Percentiles rank a stretch among this genome's conserved stretches.
Conservation (phyloP, 345 rosid species). For the Camelina laxa region DNA sequence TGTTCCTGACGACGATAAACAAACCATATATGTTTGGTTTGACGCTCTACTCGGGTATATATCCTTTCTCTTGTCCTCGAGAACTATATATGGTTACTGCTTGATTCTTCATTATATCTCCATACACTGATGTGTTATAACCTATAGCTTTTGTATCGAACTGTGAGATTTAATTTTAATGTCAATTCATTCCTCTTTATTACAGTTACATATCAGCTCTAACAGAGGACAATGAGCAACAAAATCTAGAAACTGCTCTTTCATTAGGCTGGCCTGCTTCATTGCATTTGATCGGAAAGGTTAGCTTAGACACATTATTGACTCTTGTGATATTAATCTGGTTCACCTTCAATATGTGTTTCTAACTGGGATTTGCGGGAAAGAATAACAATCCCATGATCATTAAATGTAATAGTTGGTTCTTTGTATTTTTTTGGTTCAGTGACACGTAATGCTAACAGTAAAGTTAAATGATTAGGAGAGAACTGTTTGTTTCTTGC, state of each 20-base stretch:
- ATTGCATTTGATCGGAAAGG: slow-evolving; percentile 95
- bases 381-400: not conserved
- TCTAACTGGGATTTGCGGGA: not conserved
- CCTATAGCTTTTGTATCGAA: not conserved
- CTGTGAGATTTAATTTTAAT: slow-evolving; percentile 12
- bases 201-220: slow-evolving; percentile 89
- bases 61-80: slow-evolving; percentile 3
- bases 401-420: not conserved
- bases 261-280: slow-evolving; percentile 96
- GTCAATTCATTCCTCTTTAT: slow-evolving; percentile 11
- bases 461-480: not conserved
- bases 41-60: slow-evolving; percentile 92
- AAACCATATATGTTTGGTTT: slow-evolving; percentile 98
- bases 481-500: not conserved
- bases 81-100: slow-evolving; percentile 7
- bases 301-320: slow-evolving; percentile 26
- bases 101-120: not conserved
- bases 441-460: not conserved
- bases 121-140: too few species aligned
- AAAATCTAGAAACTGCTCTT: slow-evolving; percentile 64
- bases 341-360: slow-evolving; percentile 7
- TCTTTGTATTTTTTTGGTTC: not conserved
- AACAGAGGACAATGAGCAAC: slow-evolving; percentile 59
- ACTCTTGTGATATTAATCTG: slow-evolving; percentile 3
- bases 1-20: slow-evolving; percentile 82